Conservation (phyloP, 2,329 filamentous ascomycete genomes). For the Penicillium sp. region DNA sequence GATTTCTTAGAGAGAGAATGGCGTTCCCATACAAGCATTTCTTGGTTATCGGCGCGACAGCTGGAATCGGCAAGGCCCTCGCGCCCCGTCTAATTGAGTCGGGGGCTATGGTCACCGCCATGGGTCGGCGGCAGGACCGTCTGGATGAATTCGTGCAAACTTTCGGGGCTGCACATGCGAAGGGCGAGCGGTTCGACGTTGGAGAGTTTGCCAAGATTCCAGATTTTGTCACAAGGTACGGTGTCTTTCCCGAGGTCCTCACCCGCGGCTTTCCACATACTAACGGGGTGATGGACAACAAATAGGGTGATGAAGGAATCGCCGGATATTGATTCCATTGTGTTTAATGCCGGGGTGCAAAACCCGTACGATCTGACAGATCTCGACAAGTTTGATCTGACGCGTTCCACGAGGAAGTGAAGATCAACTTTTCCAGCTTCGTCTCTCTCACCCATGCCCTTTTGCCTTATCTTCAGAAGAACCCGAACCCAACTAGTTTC, state of each 20-base stretch:
- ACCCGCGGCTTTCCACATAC: neutral
- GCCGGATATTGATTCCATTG: neutral
- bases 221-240: slow-evolving; percentile 37
- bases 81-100: slow-evolving; percentile 42
- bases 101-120: neutral
- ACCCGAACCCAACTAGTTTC: slow-evolving; percentile 29
- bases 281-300: neutral
- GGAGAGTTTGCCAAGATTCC: slow-evolving; percentile 45
- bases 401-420: slow-evolving; percentile 46
- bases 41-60: slow-evolving; percentile 56
- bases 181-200: slow-evolving; percentile 50
- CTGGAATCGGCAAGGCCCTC: slow-evolving; percentile 55
- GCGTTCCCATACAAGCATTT: slow-evolving; percentile 54
- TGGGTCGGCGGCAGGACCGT: neutral
- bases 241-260: neutral
- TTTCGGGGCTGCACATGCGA: slow-evolving; percentile 47
- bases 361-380: neutral
- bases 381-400: slow-evolving; percentile 30
- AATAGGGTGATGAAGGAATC: neutral
- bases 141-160: slow-evolving; percentile 50
- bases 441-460: slow-evolving; percentile 49
- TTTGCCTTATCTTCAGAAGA: slow-evolving; percentile 46
- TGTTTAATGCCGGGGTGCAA: neutral
- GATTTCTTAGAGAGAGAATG: neutral
- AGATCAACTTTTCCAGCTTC: slow-evolving; percentile 51